Base-by-base conservation (phyloP, 345 rosid genomes). In the Boechera retrofracta region DNA sequence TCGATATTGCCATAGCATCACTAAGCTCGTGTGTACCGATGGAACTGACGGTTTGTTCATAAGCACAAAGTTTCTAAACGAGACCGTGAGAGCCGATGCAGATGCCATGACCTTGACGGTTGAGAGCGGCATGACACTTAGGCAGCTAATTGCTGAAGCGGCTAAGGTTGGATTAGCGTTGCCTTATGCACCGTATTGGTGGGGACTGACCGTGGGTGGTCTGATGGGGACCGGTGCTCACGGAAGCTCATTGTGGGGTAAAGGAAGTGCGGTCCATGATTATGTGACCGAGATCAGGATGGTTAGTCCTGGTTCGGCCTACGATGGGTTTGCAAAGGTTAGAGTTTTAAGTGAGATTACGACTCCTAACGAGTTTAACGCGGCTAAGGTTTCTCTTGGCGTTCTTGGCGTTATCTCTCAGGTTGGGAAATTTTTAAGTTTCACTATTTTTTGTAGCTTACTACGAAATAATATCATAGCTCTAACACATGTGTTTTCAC, bases 401-500 rank as follows among this genome's bases (percentile, higher is more conserved):
- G 95, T 89, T 72, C 92, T 91, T 59, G 98, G 98, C 3, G 97
- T 91, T 44, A 83, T 91, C 58, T 86, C 89, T n/a, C 91, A 93
- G 93, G 98, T 90, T 80, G 0, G 42, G 6, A 51, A 9, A 24
- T 9, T 52, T 24, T 12, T n/a, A 16, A 15, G 24, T 4, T 24
- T 31, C 8, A 2, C 8, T n/a, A 5, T 58, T 3, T 21, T 28
- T 29, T 36, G 1, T 38, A 12, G 32, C 4, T n/a, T 54, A 9
- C n/a, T 38, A 49, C 7, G n/a, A n/a, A n/a, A n/a, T n/a, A n/a
- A n/a, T n/a, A n/a, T n/a, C n/a, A n/a, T n/a, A n/a, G n/a, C n/a
- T n/a, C n/a, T n/a, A n/a, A n/a, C n/a, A n/a, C n/a, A n/a, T n/a
- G n/a, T n/a, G n/a, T n/a, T n/a, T n/a, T n/a, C n/a, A n/a, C n/a